Evolutionary conservation across 345 rosid genomes (phyloP), one percentile per base, ranked within the genome.

Genomic region (Eutrema japonicum): DNA sequence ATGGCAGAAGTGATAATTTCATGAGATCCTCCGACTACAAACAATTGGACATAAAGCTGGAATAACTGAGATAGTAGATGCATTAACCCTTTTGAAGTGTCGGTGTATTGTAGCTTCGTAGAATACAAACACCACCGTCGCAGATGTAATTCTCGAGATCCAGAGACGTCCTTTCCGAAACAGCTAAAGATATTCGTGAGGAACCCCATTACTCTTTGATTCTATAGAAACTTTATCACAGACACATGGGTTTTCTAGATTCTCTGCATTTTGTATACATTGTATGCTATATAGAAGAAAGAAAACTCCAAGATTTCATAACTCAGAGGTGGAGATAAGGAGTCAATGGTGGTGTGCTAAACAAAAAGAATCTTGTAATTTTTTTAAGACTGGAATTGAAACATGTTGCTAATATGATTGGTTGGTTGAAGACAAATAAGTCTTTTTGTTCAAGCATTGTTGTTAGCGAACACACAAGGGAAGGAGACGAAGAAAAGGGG

Each of bases 111-210:
- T 71, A 63, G 45, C 63, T 69, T 69, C 70, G 43, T 37, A 76
- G 66, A 47, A 76, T 75, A 54, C 79, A 76, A 54, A 70, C 79
- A 76, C 71, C 22, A 54, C 71, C 71, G 11, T 70, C 66, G 32
- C 79, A 76, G 8, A 29, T n/a, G 71, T 70, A 76, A 18, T 47
- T 76, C 71, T 45, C 46, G 18, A 55, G 79, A 70, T 47, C 53
- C 59, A 47, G 75, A 54, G 10, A 64, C 46, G 11, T 70, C 16
- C 37, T 76, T 76, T 48, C 47, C 35, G 71, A 76, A 76, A 50
- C 79, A 60, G 11, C 65, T 60, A 18, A 74, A 74, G 41, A 29
- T 69, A 46, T 54, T 69, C 3, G 75, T 62, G 46, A 76, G 62
- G 45, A 76, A 76, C 53, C 75, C 70, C 79, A 76, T 76, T 38